Conservation (phyloP, 306 rosid genomes). For the Adenanthera pavonina region DNA sequence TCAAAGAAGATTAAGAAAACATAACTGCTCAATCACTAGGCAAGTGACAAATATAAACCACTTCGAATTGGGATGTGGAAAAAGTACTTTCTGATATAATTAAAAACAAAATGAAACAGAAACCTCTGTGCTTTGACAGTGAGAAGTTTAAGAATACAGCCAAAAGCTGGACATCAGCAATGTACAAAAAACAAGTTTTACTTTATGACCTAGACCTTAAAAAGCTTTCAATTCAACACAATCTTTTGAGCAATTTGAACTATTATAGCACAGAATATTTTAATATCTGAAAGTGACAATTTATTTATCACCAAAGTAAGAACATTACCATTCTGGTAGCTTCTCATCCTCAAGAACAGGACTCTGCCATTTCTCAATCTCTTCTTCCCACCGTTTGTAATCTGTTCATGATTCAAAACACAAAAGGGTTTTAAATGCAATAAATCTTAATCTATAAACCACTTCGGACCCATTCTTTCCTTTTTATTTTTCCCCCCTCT, state of each 20-base stretch:
- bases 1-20: neutral
- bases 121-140: conserved; percentile 9
- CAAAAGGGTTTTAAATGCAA: conserved; percentile 30
- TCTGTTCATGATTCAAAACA: conserved; percentile 57
- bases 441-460: conserved; percentile 14
- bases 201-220: conserved; percentile 1
- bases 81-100: neutral
- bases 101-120: neutral
- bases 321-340: conserved; percentile 88
- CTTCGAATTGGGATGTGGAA: neutral
- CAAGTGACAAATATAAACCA: neutral
- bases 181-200: conserved; percentile 13
- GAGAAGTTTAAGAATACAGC: conserved; percentile 9
- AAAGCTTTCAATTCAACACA: conserved; percentile 17
- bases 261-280: neutral
- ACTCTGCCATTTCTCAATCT: conserved; percentile 88
- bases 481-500: neutral
- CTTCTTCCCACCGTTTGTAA: conserved; percentile 97
- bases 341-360: conserved; percentile 83
- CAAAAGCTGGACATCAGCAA: conserved; percentile 14
- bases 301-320: neutral
- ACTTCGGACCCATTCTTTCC: conserved; percentile 27
- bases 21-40: neutral
- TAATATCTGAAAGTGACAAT: neutral
- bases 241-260: neutral